These are phyloP conservation scores for Zasmidium citrigriseum DNA, from an alignment of 2,329 filamentous ascomycete species.

Conservation along the genomic window DNA sequence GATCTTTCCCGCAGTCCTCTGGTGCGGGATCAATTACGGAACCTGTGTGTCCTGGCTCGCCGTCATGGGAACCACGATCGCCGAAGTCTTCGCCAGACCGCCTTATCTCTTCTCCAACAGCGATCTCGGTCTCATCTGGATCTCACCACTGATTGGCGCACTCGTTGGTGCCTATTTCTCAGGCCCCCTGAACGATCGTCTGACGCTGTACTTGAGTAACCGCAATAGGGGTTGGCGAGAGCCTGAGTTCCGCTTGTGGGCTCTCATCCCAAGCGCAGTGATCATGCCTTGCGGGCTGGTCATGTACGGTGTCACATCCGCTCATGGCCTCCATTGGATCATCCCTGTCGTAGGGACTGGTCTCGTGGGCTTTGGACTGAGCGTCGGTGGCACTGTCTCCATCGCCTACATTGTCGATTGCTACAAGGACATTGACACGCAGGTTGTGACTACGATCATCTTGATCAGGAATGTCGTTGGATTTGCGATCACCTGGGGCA, in stretches of 20 bases:
- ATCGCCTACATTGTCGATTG: slow-evolving; percentile 55
- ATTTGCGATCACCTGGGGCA: background rate
- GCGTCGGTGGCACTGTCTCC: slow-evolving; percentile 53
- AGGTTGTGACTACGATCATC: background rate
- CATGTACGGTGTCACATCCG: background rate
- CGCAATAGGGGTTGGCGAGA: slow-evolving; percentile 56
- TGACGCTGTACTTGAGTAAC: slow-evolving; percentile 55
- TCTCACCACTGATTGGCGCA: slow-evolving; percentile 54
- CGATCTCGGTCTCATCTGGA: slow-evolving; percentile 51
- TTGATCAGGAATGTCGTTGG: background rate
- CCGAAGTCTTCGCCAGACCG: slow-evolving; percentile 26
- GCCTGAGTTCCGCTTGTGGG: slow-evolving; percentile 53
- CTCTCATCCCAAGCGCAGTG: slow-evolving; percentile 49
- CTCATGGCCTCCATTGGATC: slow-evolving; percentile 55
- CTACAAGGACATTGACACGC: slow-evolving; percentile 37
- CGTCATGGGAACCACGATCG: slow-evolving; percentile 58
- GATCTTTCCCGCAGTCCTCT: slow-evolving; percentile 2
- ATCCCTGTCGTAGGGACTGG: background rate
- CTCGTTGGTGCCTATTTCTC: slow-evolving; percentile 56
- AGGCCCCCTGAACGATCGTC: slow-evolving; percentile 41
- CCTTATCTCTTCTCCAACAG: background rate
- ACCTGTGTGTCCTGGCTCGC: slow-evolving; percentile 41
- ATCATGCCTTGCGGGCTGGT: slow-evolving; percentile 46
- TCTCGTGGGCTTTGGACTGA: slow-evolving; percentile 34
- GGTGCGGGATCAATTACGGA: background rate